phyloP scores from a whole-genome alignment of 164 flowering plant species.

The Stephania yunnanensis region DNA sequence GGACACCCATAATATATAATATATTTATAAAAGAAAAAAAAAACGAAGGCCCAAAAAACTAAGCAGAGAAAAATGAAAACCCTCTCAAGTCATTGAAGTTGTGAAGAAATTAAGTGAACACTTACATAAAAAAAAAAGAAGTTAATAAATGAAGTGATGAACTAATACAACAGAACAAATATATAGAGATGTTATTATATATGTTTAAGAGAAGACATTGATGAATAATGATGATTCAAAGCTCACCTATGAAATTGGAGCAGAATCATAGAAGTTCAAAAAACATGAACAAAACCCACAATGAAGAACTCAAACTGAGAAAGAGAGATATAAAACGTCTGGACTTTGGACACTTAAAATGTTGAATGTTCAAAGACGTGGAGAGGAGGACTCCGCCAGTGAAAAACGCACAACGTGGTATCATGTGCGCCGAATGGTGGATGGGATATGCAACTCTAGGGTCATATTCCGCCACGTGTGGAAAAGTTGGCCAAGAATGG shows the following conservation, averaged over 20 bases:
- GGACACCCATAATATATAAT: too few relatives aligned
- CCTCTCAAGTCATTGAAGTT: background rate
- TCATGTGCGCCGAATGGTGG: too few relatives aligned
- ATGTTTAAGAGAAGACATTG: background rate
- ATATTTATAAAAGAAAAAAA: too few relatives aligned
- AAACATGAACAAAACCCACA: background rate
- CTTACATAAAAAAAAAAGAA: background rate
- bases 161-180: background rate
- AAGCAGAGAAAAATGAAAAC: too few relatives aligned
- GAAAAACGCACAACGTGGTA: background rate
- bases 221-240: background rate
- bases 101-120: background rate
- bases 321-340: background rate
- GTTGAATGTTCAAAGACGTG: conserved; percentile 1
- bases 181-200: background rate
- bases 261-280: background rate
- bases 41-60: too few relatives aligned
- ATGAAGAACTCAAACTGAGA: background rate
- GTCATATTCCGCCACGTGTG: too few relatives aligned
- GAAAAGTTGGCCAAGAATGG: too few relatives aligned
- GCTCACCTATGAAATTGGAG: background rate
- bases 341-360: background rate
- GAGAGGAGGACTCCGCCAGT: background rate
- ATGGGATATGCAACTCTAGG: too few relatives aligned
- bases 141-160: background rate